phyloP scores from a whole-genome alignment of 768 basidiomycete genomes.

The Hericium rajendrae region DNA sequence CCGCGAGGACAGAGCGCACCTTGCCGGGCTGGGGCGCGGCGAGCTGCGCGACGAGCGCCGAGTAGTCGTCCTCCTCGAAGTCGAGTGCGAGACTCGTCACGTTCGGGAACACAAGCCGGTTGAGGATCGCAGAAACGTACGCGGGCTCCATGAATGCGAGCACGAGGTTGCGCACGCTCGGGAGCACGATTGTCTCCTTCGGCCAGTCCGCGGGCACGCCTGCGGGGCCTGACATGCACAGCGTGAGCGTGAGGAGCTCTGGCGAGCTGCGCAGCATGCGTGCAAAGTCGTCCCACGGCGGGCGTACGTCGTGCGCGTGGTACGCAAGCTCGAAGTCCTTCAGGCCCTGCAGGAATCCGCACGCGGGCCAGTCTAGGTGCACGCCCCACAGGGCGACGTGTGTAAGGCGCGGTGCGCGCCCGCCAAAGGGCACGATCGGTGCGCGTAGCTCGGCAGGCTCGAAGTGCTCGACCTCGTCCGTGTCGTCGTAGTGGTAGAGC shows the following conservation, averaged over 20 bases:
- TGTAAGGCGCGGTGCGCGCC: slow-evolving; percentile 41
- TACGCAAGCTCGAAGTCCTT: slow-evolving; percentile 49
- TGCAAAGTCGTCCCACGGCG: slow-evolving; percentile 42
- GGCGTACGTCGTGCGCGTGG: slow-evolving; percentile 55
- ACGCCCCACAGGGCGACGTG: slow-evolving; percentile 54
- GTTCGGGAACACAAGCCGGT: slow-evolving; percentile 26
- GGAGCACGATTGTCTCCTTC: slow-evolving; percentile 12
- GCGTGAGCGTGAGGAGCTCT: slow-evolving; percentile 39
- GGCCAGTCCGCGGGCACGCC: slow-evolving; percentile 31
- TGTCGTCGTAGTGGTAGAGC: slow-evolving; percentile 44
- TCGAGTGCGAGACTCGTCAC: slow-evolving; percentile 37
- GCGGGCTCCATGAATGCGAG: slow-evolving; percentile 24
- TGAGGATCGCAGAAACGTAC: slow-evolving; percentile 24
- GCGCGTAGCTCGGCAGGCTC: slow-evolving; percentile 29
- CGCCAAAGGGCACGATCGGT: slow-evolving; percentile 41
- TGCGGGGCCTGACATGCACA: slow-evolving; percentile 50
- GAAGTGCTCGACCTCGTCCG: slow-evolving; percentile 36
- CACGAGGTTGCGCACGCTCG: slow-evolving; percentile 20
- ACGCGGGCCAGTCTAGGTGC: slow-evolving; percentile 55
- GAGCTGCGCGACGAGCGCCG: slow-evolving; percentile 37
- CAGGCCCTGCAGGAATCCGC: slow-evolving; percentile 35
- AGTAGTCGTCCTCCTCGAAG: slow-evolving; percentile 46
- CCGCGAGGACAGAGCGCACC: slow-evolving; percentile 33
- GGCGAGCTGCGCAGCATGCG: slow-evolving; percentile 45
- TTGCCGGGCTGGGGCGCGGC: slow-evolving; percentile 26